Evolutionary conservation across 192 early-diverging fungal species (phyloP).

Genomic region (Backusella psychrophila): DNA sequence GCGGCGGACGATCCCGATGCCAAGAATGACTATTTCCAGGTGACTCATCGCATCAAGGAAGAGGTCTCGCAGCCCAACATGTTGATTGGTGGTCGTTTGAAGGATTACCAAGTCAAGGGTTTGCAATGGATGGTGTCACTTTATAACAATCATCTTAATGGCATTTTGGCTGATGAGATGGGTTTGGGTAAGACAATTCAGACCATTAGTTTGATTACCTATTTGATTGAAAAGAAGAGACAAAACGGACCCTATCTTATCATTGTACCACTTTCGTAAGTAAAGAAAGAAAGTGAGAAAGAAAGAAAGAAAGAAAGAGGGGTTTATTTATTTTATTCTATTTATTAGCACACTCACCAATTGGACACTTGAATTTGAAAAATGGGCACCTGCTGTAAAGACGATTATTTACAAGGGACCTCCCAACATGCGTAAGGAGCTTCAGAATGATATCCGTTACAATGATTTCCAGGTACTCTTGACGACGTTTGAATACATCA

Average conservation of each 20-base stretch:
- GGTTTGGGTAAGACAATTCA: conserved; percentile 89
- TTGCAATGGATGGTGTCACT: conserved; percentile 99
- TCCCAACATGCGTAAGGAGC: conserved; percentile 66
- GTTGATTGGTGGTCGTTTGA: conserved; percentile 86
- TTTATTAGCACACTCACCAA: conserved; percentile 79
- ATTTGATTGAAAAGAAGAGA: conserved; percentile 92
- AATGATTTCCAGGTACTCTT: conserved; percentile 92
- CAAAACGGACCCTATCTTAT: conserved; percentile 96
- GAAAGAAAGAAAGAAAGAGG: neutral
- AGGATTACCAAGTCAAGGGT: conserved; percentile 97
- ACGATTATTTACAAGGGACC: conserved; percentile 94
- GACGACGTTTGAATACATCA: conserved; percentile 97
- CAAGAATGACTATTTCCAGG: conserved; percentile 79
- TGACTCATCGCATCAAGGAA: conserved; percentile 88
- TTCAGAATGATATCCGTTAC: conserved; percentile 70
- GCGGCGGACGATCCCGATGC: conserved; percentile 35
- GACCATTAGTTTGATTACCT: conserved; percentile 94
- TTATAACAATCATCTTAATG: conserved; percentile 98
- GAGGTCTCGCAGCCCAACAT: conserved; percentile 76
- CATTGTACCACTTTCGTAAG: conserved; percentile 89
- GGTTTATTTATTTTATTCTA: neutral
- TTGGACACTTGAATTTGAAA: conserved; percentile 97
- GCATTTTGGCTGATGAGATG: conserved; percentile 98
- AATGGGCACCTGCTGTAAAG: conserved; percentile 90
- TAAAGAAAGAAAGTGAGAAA: neutral